Conservation (phyloP, 257 asterid genomes). For the Coffea eugenioides region DNA sequence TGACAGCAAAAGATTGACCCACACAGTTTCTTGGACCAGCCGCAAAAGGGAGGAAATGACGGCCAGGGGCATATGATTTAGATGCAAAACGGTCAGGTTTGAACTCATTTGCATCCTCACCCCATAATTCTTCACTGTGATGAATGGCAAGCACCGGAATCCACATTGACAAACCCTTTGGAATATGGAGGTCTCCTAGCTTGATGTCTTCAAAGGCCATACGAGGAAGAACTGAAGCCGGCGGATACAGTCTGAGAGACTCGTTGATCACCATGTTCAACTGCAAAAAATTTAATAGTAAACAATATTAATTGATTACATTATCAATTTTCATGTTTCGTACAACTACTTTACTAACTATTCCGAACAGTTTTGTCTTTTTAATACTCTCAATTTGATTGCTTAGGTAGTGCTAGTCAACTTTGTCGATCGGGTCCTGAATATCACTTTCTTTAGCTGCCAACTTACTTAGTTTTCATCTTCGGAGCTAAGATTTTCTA, state of each 20-base stretch:
- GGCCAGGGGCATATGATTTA: constrained; percentile 45
- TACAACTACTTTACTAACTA: background rate
- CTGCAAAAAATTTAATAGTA: constrained; percentile 30
- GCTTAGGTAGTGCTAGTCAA: background rate
- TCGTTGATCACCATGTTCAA: constrained; percentile 84
- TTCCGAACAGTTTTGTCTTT: background rate
- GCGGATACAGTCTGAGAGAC: constrained; percentile 79
- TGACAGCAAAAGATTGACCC: constrained; percentile 81
- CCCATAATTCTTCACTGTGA: constrained; percentile 81
- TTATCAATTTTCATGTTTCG: background rate
- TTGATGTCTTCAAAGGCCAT: constrained; percentile 92
- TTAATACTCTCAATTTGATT: background rate
- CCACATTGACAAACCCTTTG: constrained; percentile 91
- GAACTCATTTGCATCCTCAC: constrained; percentile 79
- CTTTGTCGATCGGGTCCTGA: too few relatives aligned
- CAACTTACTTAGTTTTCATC: too few relatives aligned
- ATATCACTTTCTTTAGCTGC: background rate
- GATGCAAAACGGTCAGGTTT: constrained; percentile 64
- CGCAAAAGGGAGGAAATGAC: constrained; percentile 82
- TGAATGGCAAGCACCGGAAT: constrained; percentile 88
- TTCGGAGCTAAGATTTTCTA: too few relatives aligned
- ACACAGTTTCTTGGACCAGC: constrained; percentile 91
- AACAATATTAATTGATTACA: background rate
- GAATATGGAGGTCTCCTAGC: constrained; percentile 74
- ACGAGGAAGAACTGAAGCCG: constrained; percentile 79